A percentile compares a stretch with the other conserved stretches of the same genome.
Conservation (phyloP, 768 basidiomycete species). For the Suillus plorans region DNA sequence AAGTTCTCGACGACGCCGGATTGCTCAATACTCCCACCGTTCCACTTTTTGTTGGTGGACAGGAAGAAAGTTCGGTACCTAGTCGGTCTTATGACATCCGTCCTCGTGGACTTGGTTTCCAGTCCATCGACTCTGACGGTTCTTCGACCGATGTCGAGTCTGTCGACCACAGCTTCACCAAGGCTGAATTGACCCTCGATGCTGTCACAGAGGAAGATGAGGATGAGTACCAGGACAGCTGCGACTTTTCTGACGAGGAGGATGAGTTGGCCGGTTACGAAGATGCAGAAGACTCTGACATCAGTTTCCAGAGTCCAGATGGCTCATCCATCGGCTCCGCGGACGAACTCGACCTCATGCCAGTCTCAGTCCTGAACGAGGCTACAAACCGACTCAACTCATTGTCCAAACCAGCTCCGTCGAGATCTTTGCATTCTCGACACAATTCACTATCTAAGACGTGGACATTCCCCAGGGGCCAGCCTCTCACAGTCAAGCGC, state of each 20-base stretch:
- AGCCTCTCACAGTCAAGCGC: conserved; percentile 22
- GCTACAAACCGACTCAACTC: conserved; percentile 5
- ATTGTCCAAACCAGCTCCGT: conserved; percentile 15
- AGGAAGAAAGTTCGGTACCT: conserved; percentile 17
- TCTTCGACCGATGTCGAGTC: conserved; percentile 72
- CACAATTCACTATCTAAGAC: conserved; percentile 56
- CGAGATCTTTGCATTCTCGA: conserved; percentile 25
- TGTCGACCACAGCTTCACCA: conserved; percentile 41
- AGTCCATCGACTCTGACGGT: conserved; percentile 54
- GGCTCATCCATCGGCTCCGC: conserved; percentile 57
- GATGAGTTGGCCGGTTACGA: conserved; percentile 66
- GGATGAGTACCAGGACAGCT: conserved; percentile 30
- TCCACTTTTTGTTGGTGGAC: conserved; percentile 15
- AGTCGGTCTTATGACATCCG: conserved; percentile 26
- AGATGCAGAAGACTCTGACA: conserved; percentile 63
- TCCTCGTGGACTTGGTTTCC: conserved; percentile 48
- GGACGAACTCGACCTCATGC: conserved; percentile 39
- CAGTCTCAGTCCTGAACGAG: conserved; percentile 22
- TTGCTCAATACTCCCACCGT: conserved; percentile 47
- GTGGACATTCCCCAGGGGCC: conserved; percentile 64
- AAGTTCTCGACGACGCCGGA: conserved; percentile 46
- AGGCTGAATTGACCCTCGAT: conserved; percentile 50
- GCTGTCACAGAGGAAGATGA: conserved; percentile 57
- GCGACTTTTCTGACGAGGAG: conserved; percentile 48
- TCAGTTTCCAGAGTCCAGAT: conserved; percentile 40